Conservation (phyloP, 169 alveolate genomes). For the Plasmodium gaboni region DNA sequence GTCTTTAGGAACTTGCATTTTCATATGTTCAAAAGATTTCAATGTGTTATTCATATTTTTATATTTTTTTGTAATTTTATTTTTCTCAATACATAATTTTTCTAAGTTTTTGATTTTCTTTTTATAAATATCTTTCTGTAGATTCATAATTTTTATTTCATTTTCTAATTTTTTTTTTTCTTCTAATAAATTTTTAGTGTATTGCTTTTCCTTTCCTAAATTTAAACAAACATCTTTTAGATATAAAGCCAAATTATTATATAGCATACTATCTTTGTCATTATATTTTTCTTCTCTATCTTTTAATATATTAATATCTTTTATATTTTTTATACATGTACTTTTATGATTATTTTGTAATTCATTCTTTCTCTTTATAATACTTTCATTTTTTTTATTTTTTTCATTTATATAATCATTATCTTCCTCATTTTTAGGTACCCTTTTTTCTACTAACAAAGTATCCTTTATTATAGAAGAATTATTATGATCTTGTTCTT, state of each 20-base stretch:
- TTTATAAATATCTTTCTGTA: constrained; percentile 11
- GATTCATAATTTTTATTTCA: constrained; percentile 22
- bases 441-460: neutral
- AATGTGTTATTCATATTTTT: constrained; percentile 22
- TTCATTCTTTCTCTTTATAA: neutral
- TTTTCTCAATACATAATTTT: constrained; percentile 23
- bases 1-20: constrained; percentile 32
- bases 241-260: constrained; percentile 18
- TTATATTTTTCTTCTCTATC: constrained; percentile 5
- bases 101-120: constrained; percentile 43
- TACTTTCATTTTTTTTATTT: neutral
- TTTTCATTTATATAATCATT: neutral
- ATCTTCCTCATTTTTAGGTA: neutral
- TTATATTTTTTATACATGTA: neutral
- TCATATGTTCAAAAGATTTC: constrained; percentile 7
- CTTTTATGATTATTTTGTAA: neutral
- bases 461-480: neutral
- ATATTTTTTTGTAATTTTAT: constrained; percentile 17
- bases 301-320: neutral
- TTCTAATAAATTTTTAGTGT: constrained; percentile 17
- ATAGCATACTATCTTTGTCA: constrained; percentile 7
- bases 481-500: neutral
- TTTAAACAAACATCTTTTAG: constrained; percentile 35
- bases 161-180: constrained; percentile 34
- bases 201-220: constrained; percentile 53